phyloP scores from a whole-genome alignment of 805 yeast genomes.

The Pichia thaimueangensis region DNA sequence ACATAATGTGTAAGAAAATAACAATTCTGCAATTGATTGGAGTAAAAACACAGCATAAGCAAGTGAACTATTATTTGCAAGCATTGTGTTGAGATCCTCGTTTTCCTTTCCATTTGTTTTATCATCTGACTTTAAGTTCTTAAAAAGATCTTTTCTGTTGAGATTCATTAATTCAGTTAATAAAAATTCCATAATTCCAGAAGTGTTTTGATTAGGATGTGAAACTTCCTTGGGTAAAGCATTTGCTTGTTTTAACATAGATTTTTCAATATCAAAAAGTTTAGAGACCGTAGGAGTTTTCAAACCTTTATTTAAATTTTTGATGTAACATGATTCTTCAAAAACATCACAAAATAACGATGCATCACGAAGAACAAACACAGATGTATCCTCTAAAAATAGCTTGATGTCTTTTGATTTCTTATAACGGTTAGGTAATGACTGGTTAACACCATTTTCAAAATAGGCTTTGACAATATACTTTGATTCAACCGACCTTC shows the following conservation, averaged over 20 bases:
- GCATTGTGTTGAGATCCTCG: slow-evolving; percentile 15
- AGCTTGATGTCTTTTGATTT: slow-evolving; percentile 39
- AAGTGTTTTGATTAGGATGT: slow-evolving; percentile 15
- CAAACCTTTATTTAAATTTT: slow-evolving; percentile 18
- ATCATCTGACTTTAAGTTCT: slow-evolving; percentile 13
- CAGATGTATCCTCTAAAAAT: slow-evolving; percentile 44
- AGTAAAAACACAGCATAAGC: slow-evolving; percentile 64
- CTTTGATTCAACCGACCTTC: slow-evolving; percentile 65
- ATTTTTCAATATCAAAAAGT: slow-evolving; percentile 22
- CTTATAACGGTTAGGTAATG: slow-evolving; percentile 25
- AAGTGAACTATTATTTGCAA: slow-evolving; percentile 47
- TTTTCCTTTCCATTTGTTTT: slow-evolving; percentile 18
- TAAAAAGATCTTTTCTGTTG: slow-evolving; percentile 24
- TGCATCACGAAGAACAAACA: slow-evolving; percentile 37
- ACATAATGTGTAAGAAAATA: slow-evolving; percentile 72
- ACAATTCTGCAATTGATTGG: slow-evolving; percentile 59
- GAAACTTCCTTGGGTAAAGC: slow-evolving; percentile 12
- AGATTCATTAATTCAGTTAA: slow-evolving; percentile 57
- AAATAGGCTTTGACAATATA: slow-evolving; percentile 44
- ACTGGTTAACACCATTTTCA: slow-evolving; percentile 41
- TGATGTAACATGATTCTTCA: slow-evolving; percentile 16
- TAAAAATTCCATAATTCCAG: slow-evolving; percentile 60
- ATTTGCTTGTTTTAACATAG: slow-evolving; percentile 3
- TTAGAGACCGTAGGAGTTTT: slow-evolving; percentile 16
- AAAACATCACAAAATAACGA: slow-evolving; percentile 21